phyloP scores from a whole-genome alignment of 140 eudicot genomes.

The Cichorium intybus region DNA sequence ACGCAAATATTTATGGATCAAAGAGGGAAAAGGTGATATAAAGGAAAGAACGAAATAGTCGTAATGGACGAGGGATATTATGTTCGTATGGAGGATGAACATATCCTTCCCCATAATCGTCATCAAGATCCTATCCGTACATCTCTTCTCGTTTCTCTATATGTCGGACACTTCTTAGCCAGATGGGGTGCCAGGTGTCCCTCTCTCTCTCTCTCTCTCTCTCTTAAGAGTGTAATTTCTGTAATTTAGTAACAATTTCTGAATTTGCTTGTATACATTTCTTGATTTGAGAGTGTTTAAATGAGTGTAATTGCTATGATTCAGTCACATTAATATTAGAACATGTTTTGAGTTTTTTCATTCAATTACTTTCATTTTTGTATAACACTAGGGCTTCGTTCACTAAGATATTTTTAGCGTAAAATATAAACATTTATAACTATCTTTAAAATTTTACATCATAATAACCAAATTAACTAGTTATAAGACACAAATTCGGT shows the following conservation, averaged over 20 bases:
- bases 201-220: slow-evolving; percentile 8
- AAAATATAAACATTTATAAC: background rate
- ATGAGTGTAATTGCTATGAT: background rate
- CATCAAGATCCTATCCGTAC: slow-evolving; percentile 31
- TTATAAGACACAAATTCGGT: background rate
- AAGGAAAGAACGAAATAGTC: background rate
- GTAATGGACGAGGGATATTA: slow-evolving; percentile 27
- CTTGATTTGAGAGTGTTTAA: background rate
- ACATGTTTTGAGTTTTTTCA: background rate
- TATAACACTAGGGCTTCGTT: no score
- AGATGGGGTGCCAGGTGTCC: slow-evolving; percentile 97
- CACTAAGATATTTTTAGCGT: background rate
- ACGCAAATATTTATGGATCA: slow-evolving; percentile 15
- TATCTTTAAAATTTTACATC: background rate
- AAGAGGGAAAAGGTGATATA: background rate
- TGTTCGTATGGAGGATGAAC: slow-evolving; percentile 25
- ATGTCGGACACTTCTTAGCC: slow-evolving; percentile 81
- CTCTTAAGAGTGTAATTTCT: no score
- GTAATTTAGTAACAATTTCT: no score
- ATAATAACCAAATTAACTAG: background rate
- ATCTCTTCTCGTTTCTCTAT: slow-evolving; percentile 54
- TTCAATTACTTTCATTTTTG: background rate
- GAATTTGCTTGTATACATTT: background rate
- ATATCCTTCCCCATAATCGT: background rate
- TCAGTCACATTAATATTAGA: background rate